A percentile compares a stretch with the other conserved stretches of the same genome.
Conservation (phyloP, 169 alveolate species). For the Ichthyophthirius multifiliis region DNA sequence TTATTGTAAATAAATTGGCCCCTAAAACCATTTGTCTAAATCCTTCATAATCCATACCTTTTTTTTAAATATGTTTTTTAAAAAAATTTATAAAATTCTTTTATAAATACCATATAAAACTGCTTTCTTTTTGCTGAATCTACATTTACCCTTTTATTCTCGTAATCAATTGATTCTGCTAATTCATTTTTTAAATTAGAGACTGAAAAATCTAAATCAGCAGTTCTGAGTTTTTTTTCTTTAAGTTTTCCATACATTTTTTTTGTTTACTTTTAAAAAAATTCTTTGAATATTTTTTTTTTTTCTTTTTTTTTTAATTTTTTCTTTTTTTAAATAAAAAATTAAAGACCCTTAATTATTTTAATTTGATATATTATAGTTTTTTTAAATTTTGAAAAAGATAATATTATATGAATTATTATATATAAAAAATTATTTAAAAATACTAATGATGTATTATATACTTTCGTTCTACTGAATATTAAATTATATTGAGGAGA, state of each 20-base stretch:
- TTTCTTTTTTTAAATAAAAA: no score
- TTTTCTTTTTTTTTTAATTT: no score
- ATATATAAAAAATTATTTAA: no score
- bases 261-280: no score
- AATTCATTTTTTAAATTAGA: slow-evolving; percentile 11
- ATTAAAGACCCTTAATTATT: no score
- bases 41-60: slow-evolving; percentile 37
- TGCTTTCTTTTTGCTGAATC: slow-evolving; percentile 43
- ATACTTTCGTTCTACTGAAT: no score
- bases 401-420: no score
- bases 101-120: slow-evolving; percentile 3
- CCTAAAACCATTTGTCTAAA: slow-evolving; percentile 46
- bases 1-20: slow-evolving; percentile 27
- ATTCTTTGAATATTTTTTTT: no score
- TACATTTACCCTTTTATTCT: slow-evolving; percentile 25
- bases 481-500: no score
- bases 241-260: slow-evolving; percentile 24
- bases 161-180: slow-evolving; percentile 18
- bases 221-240: slow-evolving; percentile 18
- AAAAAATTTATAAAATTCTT: background rate
- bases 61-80: background rate
- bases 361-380: no score
- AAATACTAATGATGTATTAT: no score
- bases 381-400: no score
- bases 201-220: slow-evolving; percentile 12